A percentile compares a stretch with the other conserved stretches of the same genome.
These are phyloP conservation scores for Aegle marmelos DNA, from an alignment of 345 rosid genomes.

Conservation along the genomic window DNA sequence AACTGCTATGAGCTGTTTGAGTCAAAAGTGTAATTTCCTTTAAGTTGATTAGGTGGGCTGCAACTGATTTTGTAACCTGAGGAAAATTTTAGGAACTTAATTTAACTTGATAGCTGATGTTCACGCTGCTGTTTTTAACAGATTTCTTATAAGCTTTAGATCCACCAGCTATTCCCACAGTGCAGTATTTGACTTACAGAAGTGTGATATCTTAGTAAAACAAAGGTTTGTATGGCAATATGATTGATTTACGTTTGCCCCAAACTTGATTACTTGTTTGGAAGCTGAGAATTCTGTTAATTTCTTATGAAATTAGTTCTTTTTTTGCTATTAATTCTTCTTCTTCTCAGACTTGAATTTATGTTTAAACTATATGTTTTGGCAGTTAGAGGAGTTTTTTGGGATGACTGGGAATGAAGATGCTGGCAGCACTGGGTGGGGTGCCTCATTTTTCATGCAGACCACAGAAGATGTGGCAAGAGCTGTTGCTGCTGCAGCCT, in stretches of 20 bases:
- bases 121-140: background rate
- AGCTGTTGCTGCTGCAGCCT: constrained; percentile 70
- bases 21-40: background rate
- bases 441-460: constrained; percentile 62
- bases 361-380: constrained; percentile 8
- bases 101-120: background rate
- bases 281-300: background rate
- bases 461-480: constrained; percentile 77
- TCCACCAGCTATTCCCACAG: background rate
- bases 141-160: background rate
- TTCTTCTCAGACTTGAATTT: background rate
- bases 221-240: background rate
- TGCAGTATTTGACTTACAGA: background rate
- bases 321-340: background rate
- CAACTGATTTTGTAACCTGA: background rate
- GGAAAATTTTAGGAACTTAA: background rate
- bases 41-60: background rate
- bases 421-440: constrained; percentile 79
- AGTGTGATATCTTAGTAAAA: background rate
- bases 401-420: constrained; percentile 70
- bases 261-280: background rate
- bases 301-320: background rate
- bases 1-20: background rate
- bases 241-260: background rate
- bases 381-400: constrained; percentile 32